phyloP scores from a whole-genome alignment of 495 filamentous ascomycete genomes.

The Acidomyces sp. region DNA sequence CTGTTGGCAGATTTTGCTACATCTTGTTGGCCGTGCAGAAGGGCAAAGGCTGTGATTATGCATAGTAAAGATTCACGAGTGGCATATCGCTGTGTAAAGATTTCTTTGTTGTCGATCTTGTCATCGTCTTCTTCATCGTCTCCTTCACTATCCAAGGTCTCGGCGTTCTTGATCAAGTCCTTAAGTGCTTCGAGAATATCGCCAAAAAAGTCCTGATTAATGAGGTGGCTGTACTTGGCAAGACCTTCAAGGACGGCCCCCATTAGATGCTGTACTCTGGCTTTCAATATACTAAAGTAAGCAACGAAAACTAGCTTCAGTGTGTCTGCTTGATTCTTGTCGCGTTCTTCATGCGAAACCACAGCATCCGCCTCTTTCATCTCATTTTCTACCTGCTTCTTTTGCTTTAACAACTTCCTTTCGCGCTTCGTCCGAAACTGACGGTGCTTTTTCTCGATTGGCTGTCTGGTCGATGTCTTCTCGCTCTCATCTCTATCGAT shows the following conservation, averaged over 20 bases:
- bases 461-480: slow-evolving; percentile 38
- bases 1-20: slow-evolving; percentile 45
- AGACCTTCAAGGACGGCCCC: slow-evolving; percentile 86
- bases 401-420: slow-evolving; percentile 64
- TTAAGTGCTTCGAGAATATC: slow-evolving; percentile 88
- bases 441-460: slow-evolving; percentile 54
- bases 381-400: slow-evolving; percentile 78
- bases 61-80: slow-evolving; percentile 84
- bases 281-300: slow-evolving; percentile 89
- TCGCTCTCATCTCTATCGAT: slow-evolving; percentile 45
- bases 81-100: slow-evolving; percentile 45
- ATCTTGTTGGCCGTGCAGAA: slow-evolving; percentile 74
- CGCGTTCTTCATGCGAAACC: slow-evolving; percentile 81
- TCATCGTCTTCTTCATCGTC: slow-evolving; percentile 22
- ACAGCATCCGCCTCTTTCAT: slow-evolving; percentile 84
- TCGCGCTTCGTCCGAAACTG: slow-evolving; percentile 64
- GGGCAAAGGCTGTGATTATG: slow-evolving; percentile 85
- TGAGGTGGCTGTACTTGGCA: slow-evolving; percentile 82
- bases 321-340: slow-evolving; percentile 84
- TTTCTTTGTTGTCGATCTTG: slow-evolving; percentile 35
- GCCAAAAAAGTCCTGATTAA: slow-evolving; percentile 97
- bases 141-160: slow-evolving; percentile 22
- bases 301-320: slow-evolving; percentile 88
- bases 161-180: slow-evolving; percentile 67
- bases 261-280: slow-evolving; percentile 66